Evolutionary conservation across 805 yeast genomes (phyloP).

Genomic region (Candida easanensis): DNA sequence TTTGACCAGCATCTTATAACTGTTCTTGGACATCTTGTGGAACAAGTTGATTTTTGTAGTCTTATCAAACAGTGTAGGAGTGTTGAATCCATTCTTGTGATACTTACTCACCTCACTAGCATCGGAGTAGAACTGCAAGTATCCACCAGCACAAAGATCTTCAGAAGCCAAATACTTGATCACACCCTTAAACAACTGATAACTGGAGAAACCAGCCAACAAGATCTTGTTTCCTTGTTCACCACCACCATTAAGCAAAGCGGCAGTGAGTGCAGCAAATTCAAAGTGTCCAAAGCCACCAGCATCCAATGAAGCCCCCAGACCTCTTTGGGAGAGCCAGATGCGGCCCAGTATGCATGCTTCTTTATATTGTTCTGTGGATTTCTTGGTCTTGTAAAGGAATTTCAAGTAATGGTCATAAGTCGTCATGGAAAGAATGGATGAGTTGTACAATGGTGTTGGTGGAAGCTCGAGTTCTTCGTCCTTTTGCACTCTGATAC

Average conservation of each 20-base stretch:
- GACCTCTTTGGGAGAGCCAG: slow-evolving; percentile 89
- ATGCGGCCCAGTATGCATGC: slow-evolving; percentile 84
- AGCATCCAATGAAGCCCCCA: slow-evolving; percentile 55
- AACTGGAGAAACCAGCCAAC: slow-evolving; percentile 85
- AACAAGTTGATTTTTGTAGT: slow-evolving; percentile 73
- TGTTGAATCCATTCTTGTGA: slow-evolving; percentile 59
- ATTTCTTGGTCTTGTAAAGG: slow-evolving; percentile 70
- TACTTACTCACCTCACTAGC: slow-evolving; percentile 34
- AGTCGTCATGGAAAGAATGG: slow-evolving; percentile 66
- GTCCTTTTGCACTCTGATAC: slow-evolving; percentile 60
- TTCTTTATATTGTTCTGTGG: slow-evolving; percentile 78
- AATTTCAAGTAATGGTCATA: slow-evolving; percentile 70
- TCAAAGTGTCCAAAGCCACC: slow-evolving; percentile 95
- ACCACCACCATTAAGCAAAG: slow-evolving; percentile 82
- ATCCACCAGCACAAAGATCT: slow-evolving; percentile 63
- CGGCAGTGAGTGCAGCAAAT: slow-evolving; percentile 77
- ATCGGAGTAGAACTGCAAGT: slow-evolving; percentile 61
- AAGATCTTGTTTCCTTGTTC: slow-evolving; percentile 69
- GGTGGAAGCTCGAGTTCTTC: slow-evolving; percentile 49
- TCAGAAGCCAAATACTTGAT: slow-evolving; percentile 77
- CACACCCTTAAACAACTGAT: slow-evolving; percentile 89
- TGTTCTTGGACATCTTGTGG: slow-evolving; percentile 73
- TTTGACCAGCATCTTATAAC: slow-evolving; percentile 58
- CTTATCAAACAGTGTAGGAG: slow-evolving; percentile 76
- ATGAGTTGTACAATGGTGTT: slow-evolving; percentile 85